Base-by-base conservation (phyloP, 352 stramenopile genomes). In the Phytophthora agathidicida region DNA sequence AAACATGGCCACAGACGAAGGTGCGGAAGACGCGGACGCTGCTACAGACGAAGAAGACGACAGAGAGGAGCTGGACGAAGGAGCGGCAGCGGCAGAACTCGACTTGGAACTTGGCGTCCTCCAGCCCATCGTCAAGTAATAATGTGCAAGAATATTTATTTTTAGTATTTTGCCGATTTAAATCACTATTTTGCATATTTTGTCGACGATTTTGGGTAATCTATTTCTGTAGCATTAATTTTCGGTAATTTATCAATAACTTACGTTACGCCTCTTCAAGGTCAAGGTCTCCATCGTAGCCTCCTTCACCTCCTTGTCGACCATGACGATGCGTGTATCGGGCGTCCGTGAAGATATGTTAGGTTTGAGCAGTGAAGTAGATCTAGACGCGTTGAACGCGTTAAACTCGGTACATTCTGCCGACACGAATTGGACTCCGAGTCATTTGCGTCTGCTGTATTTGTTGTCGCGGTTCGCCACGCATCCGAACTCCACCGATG, bases 381-480 rank as follows among this genome's bases (percentile, higher is more conserved):
- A 61, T 9, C 14, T 68, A 6, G 42, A 53, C 1, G 17, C 39
- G 13, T 13, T 60, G 31, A 32, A 20, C 10, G 41, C 43, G 13
- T 30, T 42, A 6, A 6, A 13, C 14, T 17, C 32, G 20, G 24
- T 3, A n/a, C n/a, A n/a, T n/a, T n/a, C n/a, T n/a, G n/a, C n/a
- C n/a, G 27, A 56, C n/a, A 14, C 19, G 2, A 69, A 68, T 24
- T 91, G 78, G 83, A 79, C 70, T 13, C 49, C 73, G n/a, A 99
- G 98, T 63, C 96, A 99, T 65, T 82, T 98, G 65, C 87, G 96
- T n/a, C 65, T 99, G 27, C 73, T 99, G 10, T 99, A 99, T 68
- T 68, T 99, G 56, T 87, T 99, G 23, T 97, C 93, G 30, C 80
- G 98, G n/a, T 98, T 99, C 62, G 94, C 96, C 30, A 94, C 89